Conservation (phyloP, 1,284 basidiomycete species). For the Jaminaea rosea region DNA sequence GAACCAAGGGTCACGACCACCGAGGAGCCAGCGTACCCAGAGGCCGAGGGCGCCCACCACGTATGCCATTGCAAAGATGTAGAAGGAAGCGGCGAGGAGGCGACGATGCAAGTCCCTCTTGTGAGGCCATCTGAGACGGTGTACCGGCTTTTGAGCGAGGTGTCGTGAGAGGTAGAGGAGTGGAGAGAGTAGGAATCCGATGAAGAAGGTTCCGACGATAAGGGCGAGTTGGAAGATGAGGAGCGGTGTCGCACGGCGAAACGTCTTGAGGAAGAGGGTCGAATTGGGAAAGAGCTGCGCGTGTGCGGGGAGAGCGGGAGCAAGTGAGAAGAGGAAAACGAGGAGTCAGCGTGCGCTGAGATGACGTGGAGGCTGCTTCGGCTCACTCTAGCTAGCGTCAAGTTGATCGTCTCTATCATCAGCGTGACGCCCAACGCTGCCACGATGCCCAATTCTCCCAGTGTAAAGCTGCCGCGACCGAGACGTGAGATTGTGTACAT, state of each 20-base stretch:
- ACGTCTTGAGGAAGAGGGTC: slow-evolving; percentile 83
- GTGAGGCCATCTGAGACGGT: slow-evolving; percentile 76
- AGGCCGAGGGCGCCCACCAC: slow-evolving; percentile 77
- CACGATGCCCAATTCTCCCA: slow-evolving; percentile 84
- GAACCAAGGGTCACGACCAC: slow-evolving; percentile 75
- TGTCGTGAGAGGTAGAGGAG: slow-evolving; percentile 84
- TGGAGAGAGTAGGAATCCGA: slow-evolving; percentile 87
- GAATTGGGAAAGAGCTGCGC: slow-evolving; percentile 45
- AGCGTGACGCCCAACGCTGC: slow-evolving; percentile 78
- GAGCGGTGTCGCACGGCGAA: slow-evolving; percentile 82
- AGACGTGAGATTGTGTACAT: slow-evolving; percentile 81
- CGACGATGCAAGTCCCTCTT: slow-evolving; percentile 77
- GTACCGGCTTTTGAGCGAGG: slow-evolving; percentile 80
- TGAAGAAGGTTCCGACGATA: slow-evolving; percentile 80
- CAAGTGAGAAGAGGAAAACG: neutral
- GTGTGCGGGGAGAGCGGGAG: slow-evolving; percentile 1
- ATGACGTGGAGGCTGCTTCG: neutral
- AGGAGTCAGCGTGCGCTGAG: neutral
- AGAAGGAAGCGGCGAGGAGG: slow-evolving; percentile 76
- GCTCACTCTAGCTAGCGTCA: slow-evolving; percentile 29
- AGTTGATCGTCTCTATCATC: slow-evolving; percentile 59
- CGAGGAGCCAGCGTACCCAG: slow-evolving; percentile 84
- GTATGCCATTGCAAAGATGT: slow-evolving; percentile 66
- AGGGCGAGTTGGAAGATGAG: slow-evolving; percentile 86
- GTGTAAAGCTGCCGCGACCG: slow-evolving; percentile 82